phyloP scores from a whole-genome alignment of 805 yeast genomes.

The Metschnikowia similis region DNA sequence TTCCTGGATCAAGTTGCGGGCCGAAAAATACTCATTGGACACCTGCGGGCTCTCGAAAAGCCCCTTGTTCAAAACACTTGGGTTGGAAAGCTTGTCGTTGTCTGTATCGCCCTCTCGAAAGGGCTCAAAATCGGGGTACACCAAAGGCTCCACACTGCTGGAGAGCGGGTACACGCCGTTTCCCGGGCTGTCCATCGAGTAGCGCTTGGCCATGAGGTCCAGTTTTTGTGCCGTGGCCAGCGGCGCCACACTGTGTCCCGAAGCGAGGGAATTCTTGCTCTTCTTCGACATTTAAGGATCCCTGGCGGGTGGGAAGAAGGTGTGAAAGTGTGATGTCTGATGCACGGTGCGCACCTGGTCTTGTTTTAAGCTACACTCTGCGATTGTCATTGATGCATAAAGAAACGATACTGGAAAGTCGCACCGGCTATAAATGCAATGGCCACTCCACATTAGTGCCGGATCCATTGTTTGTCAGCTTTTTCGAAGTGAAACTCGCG shows the following conservation, averaged over 20 bases:
- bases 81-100: constrained; percentile 47
- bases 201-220: constrained; percentile 33
- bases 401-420: too few species aligned
- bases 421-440: too few species aligned
- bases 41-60: constrained; percentile 60
- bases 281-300: constrained; percentile 10
- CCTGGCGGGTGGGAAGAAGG: background rate
- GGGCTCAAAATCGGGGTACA: constrained; percentile 68
- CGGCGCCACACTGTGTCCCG: constrained; percentile 14
- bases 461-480: background rate
- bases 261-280: constrained; percentile 14
- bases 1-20: constrained; percentile 54
- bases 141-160: constrained; percentile 15
- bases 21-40: constrained; percentile 64
- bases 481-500: background rate
- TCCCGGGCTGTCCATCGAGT: constrained; percentile 32
- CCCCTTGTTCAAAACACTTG: constrained; percentile 61
- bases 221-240: constrained; percentile 24
- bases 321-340: background rate
- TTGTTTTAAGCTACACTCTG: background rate
- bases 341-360: constrained; percentile 1
- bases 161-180: constrained; percentile 32
- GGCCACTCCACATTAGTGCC: too few species aligned
- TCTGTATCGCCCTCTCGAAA: constrained; percentile 43
- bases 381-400: background rate